Conservation (phyloP, 1,284 basidiomycete species). For the Meira miltonrushii region DNA sequence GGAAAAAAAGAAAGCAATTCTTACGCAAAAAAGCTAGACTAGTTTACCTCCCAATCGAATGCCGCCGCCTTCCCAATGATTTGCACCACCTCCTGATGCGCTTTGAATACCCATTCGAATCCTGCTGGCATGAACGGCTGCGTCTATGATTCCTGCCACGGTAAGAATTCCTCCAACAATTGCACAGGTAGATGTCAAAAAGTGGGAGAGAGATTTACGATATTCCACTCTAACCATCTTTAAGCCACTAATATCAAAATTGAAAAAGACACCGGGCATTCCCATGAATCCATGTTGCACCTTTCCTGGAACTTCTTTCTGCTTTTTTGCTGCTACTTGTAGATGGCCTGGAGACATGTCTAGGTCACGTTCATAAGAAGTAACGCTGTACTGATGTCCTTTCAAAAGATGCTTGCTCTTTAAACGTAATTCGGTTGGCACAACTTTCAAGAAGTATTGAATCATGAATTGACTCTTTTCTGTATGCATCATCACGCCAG, state of each 20-base stretch:
- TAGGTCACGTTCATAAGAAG: conserved; percentile 85
- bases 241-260: conserved; percentile 66
- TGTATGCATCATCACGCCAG: conserved; percentile 63
- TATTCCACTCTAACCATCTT: conserved; percentile 54
- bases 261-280: conserved; percentile 57
- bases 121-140: conserved; percentile 65
- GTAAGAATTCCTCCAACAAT: conserved; percentile 96
- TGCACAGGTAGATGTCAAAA: conserved; percentile 76
- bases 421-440: conserved; percentile 39
- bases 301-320: conserved; percentile 8
- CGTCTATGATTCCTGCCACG: conserved; percentile 85
- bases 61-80: background rate
- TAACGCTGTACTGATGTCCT: conserved; percentile 87
- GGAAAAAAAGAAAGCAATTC: background rate
- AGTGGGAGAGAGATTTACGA: conserved; percentile 91
- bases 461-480: conserved; percentile 54
- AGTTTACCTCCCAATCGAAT: conserved; percentile 7
- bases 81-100: background rate
- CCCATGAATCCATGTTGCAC: conserved; percentile 68
- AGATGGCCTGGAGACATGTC: background rate
- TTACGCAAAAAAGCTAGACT: background rate
- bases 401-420: conserved; percentile 57
- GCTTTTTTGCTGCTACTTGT: background rate
- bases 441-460: conserved; percentile 80
- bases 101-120: conserved; percentile 3